These are phyloP conservation scores for Penicillium oxalicum DNA, from an alignment of 2,329 filamentous ascomycete genomes.

Conservation along the genomic window DNA sequence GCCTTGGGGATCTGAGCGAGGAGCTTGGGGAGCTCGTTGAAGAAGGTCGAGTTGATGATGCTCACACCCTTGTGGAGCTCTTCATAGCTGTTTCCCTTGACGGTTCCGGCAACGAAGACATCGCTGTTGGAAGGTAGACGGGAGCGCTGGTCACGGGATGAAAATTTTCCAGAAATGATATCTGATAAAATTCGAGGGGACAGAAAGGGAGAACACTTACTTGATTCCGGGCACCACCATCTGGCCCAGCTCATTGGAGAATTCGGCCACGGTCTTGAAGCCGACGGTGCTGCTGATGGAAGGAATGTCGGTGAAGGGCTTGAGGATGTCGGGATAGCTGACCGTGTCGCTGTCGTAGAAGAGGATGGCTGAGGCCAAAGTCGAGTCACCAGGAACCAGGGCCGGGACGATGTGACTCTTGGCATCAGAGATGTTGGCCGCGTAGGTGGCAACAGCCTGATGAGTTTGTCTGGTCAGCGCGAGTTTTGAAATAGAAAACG, in stretches of 20 bases:
- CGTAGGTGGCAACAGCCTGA: conserved; percentile 24
- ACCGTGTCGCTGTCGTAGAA: conserved; percentile 34
- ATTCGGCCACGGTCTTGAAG: conserved; percentile 34
- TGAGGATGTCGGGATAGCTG: conserved; percentile 29
- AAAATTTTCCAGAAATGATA: background rate
- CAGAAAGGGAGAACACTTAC: conserved; percentile 9
- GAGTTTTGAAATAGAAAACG: too few relatives aligned
- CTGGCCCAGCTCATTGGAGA: conserved; percentile 28
- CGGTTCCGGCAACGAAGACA: conserved; percentile 33
- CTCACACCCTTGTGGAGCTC: conserved; percentile 35
- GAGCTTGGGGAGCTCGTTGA: conserved; percentile 36
- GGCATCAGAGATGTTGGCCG: conserved; percentile 25
- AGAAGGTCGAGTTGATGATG: conserved; percentile 37
- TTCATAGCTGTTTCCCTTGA: conserved; percentile 22
- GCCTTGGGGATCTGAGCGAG: conserved; percentile 29
- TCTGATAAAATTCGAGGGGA: too few relatives aligned
- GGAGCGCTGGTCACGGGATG: background rate
- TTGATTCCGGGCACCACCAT: conserved; percentile 33
- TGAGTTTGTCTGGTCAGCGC: too few relatives aligned
- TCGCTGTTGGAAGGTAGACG: conserved; percentile 16
- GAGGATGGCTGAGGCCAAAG: conserved; percentile 32
- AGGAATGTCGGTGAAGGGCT: conserved; percentile 34
- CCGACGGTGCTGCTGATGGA: conserved; percentile 28
- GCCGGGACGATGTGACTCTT: conserved; percentile 29
- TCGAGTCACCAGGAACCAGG: conserved; percentile 21